Evolutionary conservation across 495 filamentous ascomycete species (phyloP), one percentile per base, ranked within the genome.

Genomic region (Penicillium alfredii): DNA sequence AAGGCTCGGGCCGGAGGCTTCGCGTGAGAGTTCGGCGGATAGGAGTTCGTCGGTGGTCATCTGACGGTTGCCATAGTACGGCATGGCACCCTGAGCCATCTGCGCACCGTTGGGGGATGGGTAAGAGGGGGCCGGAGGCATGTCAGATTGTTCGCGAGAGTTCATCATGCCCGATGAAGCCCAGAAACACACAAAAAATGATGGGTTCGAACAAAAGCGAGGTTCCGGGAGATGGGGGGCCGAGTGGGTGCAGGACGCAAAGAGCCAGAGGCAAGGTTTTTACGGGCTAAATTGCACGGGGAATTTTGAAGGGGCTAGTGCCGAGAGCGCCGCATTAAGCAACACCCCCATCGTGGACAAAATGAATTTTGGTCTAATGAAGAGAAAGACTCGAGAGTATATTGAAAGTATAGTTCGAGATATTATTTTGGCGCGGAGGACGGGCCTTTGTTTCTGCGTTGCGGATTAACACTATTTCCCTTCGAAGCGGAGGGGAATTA

Each of bases 401-500:
- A n/a, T n/a, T n/a, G n/a, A n/a, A n/a, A n/a, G n/a, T n/a, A n/a
- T n/a, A n/a, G n/a, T n/a, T n/a, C n/a, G n/a, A n/a, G n/a, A n/a
- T n/a, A n/a, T n/a, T 25, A 60, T 62, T 55, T 63, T 64, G 52
- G 47, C 44, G 51, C 63, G 55, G 56, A 63, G 50, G 54, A 59
- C 58, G 64, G 65, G 59, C 53, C 65, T 69, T 69, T 54, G 56
- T 69, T 69, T 69, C 65, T 69, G 65, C 65, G 65, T 61, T 56
- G 54, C 51, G 65, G 65, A 69, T 69, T 69, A 68, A 69, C 56
- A 66, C 62, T 64, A 63, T 68, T 68, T 66, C 64, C 64, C 57
- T n/a, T n/a, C n/a, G n/a, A n/a, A n/a, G n/a, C n/a, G n/a, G n/a
- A n/a, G n/a, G n/a, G n/a, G n/a, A n/a, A n/a, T n/a, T n/a, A n/a